Conservation (phyloP, 1,284 basidiomycete species). For the Mycena citricolor region DNA sequence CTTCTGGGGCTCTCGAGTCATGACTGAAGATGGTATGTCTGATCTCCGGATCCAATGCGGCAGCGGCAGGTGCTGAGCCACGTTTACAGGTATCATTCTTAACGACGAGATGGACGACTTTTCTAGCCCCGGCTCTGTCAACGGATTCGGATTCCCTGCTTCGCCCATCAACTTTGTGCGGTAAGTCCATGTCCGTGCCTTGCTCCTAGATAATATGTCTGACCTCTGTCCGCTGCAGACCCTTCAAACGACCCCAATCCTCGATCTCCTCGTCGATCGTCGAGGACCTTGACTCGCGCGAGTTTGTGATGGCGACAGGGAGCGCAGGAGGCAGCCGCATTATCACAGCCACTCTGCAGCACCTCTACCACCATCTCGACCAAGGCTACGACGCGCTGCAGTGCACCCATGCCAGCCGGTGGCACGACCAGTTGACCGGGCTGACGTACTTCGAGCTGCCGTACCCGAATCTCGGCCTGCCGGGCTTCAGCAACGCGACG, state of each 20-base stretch:
- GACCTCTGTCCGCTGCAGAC: constrained; percentile 7
- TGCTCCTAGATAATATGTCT: background rate
- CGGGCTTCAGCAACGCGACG: constrained; percentile 24
- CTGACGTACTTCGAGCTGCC: constrained; percentile 26
- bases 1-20: constrained; percentile 29
- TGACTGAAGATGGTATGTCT: constrained; percentile 26
- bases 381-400: constrained; percentile 23
- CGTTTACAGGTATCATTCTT: constrained; percentile 12
- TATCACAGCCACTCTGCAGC: constrained; percentile 33
- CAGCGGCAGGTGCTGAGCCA: background rate
- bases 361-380: constrained; percentile 30
- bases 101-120: constrained; percentile 32
- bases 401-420: constrained; percentile 24
- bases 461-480: constrained; percentile 17
- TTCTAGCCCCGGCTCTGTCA: constrained; percentile 25
- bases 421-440: constrained; percentile 31
- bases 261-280: constrained; percentile 30
- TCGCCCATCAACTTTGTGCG: constrained; percentile 26
- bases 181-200: background rate
- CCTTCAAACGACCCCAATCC: constrained; percentile 31
- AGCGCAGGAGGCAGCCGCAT: constrained; percentile 32
- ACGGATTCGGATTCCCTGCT: constrained; percentile 30
- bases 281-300: constrained; percentile 29
- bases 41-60: background rate
- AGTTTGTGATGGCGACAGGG: constrained; percentile 30